These are phyloP conservation scores for Aspergillus baeticus DNA, from an alignment of 495 filamentous ascomycete genomes.

Conservation along the genomic window DNA sequence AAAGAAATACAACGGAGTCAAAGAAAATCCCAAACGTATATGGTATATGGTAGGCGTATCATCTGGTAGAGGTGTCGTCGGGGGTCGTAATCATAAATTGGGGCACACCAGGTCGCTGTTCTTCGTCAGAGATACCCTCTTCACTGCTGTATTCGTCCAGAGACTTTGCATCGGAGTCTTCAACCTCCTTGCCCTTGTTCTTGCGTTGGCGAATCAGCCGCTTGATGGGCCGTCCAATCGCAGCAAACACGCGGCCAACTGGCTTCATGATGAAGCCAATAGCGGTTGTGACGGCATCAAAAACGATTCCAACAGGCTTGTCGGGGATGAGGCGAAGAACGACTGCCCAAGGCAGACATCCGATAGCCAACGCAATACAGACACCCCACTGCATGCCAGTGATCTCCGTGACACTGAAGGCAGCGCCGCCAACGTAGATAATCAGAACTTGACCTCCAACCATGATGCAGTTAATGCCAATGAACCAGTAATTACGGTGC, in stretches of 20 bases:
- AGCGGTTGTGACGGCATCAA: constrained; percentile 29
- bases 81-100: constrained; percentile 10
- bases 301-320: constrained; percentile 46
- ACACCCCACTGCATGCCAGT: constrained; percentile 72
- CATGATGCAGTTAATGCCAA: constrained; percentile 79
- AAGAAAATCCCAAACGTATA: not conserved
- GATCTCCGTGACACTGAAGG: constrained; percentile 71
- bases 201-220: not conserved
- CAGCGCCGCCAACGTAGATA: constrained; percentile 68
- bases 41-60: not conserved
- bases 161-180: not conserved
- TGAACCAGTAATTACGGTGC: constrained; percentile 74
- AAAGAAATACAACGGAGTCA: not conserved
- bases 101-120: constrained; percentile 5
- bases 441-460: constrained; percentile 79
- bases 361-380: constrained; percentile 66
- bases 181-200: not conserved
- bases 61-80: constrained; percentile 4
- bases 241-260: constrained; percentile 18
- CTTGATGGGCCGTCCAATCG: not conserved
- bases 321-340: constrained; percentile 68
- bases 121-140: constrained; percentile 6
- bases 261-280: constrained; percentile 31
- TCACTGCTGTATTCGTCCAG: not conserved
- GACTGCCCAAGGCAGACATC: constrained; percentile 74